phyloP scores from a whole-genome alignment of 495 filamentous ascomycete genomes.

The Cercophora sp. region DNA sequence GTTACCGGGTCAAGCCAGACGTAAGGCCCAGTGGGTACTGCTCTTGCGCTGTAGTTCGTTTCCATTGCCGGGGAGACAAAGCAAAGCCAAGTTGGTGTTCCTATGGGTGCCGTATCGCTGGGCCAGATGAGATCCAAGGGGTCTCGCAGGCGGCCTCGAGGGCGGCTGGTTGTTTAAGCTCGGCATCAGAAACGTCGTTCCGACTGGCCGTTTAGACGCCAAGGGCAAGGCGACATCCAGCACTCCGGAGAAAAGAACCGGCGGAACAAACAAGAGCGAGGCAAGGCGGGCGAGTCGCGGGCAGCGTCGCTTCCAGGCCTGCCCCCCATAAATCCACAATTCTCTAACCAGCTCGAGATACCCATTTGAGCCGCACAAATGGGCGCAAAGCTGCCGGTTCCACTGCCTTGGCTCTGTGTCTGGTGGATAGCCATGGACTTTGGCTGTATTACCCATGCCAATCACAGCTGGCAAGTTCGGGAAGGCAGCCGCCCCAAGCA shows the following conservation, averaged over 20 bases:
- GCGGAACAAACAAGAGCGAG: constrained; percentile 2
- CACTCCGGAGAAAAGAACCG: constrained; percentile 9
- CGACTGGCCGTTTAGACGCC: neutral
- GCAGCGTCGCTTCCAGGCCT: constrained; percentile 9
- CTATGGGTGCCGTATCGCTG: neutral
- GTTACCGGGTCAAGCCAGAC: constrained; percentile 29
- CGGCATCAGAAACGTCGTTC: neutral
- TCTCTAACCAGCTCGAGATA: constrained; percentile 17
- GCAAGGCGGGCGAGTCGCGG: constrained; percentile 13
- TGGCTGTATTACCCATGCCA: constrained; percentile 27
- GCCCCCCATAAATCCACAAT: constrained; percentile 20
- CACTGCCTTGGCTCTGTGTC: constrained; percentile 18
- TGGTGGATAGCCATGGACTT: constrained; percentile 9
- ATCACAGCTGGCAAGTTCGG: constrained; percentile 14
- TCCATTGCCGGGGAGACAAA: constrained; percentile 7
- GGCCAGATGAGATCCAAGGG: neutral
- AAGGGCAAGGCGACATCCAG: neutral
- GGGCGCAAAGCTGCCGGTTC: constrained; percentile 17
- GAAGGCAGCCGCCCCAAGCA: constrained; percentile 17
- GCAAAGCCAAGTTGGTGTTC: constrained; percentile 6
- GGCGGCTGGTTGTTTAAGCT: neutral
- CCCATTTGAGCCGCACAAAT: constrained; percentile 33
- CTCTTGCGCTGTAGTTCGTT: constrained; percentile 1
- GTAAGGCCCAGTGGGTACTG: constrained; percentile 10
- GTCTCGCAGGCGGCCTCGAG: neutral